phyloP scores from a whole-genome alignment of 2,329 filamentous ascomycete species.

The Didymella segeticola region DNA sequence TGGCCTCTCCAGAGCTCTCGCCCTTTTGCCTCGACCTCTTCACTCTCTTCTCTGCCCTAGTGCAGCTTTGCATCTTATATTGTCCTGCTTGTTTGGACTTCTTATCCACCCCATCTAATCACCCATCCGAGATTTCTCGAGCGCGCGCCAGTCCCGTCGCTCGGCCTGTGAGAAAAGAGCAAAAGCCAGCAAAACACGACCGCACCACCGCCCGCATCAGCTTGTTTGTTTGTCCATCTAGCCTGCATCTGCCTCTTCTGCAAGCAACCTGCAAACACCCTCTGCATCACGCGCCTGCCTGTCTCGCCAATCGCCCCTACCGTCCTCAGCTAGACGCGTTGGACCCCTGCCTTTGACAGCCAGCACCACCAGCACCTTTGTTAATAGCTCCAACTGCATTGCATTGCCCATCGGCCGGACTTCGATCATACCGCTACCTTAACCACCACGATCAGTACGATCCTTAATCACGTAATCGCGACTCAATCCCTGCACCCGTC shows the following conservation, averaged over 20 bases:
- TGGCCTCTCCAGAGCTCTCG: constrained; percentile 45
- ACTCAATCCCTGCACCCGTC: constrained; percentile 33
- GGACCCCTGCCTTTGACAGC: constrained; percentile 16
- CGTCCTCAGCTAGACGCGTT: constrained; percentile 25
- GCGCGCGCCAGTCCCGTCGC: constrained; percentile 49
- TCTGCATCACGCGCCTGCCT: constrained; percentile 18
- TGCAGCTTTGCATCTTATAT: constrained; percentile 48
- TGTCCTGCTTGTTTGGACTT: constrained; percentile 39
- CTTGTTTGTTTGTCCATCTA: constrained; percentile 37
- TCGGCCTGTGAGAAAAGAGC: constrained; percentile 35
- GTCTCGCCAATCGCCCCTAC: constrained; percentile 25
- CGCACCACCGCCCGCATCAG: constrained; percentile 23
- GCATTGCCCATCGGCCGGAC: constrained; percentile 48
- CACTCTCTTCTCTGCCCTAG: constrained; percentile 58
- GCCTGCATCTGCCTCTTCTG: constrained; percentile 19
- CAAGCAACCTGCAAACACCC: not conserved
- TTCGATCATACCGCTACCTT: constrained; percentile 41
- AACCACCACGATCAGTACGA: constrained; percentile 44
- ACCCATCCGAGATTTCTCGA: constrained; percentile 35
- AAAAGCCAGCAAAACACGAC: constrained; percentile 37
- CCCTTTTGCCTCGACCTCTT: constrained; percentile 60
- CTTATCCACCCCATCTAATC: constrained; percentile 36
- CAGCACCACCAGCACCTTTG: constrained; percentile 31
- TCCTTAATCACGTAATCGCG: constrained; percentile 51
- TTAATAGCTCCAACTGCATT: constrained; percentile 48